These are phyloP conservation scores for Dioszegia crocea DNA, from an alignment of 768 basidiomycete species.

Conservation along the genomic window DNA sequence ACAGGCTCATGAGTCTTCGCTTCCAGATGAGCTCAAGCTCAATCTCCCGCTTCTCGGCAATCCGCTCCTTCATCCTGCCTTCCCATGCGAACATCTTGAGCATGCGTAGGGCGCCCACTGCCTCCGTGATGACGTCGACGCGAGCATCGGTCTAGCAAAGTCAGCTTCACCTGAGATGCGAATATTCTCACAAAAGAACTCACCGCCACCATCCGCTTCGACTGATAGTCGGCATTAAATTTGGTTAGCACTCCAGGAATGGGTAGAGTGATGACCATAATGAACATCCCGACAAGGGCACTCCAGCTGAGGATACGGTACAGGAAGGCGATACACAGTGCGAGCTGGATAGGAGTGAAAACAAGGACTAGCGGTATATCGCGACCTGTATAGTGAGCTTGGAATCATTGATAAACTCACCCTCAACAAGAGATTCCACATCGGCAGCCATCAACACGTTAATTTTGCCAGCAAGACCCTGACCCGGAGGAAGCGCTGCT, in stretches of 20 bases:
- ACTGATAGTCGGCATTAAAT: constrained; percentile 55
- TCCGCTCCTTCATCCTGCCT: constrained; percentile 55
- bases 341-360: constrained; percentile 53
- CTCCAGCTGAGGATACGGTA: constrained; percentile 58
- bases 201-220: constrained; percentile 56
- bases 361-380: constrained; percentile 50
- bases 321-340: constrained; percentile 52
- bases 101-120: constrained; percentile 55
- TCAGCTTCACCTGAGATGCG: not conserved
- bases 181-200: not conserved
- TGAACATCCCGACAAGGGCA: constrained; percentile 59
- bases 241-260: constrained; percentile 60
- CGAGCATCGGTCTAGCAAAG: constrained; percentile 56
- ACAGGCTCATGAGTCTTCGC: constrained; percentile 57
- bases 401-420: constrained; percentile 9
- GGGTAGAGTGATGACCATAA: constrained; percentile 58
- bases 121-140: constrained; percentile 61
- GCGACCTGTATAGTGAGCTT: constrained; percentile 26
- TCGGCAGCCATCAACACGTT: constrained; percentile 73
- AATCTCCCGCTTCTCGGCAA: constrained; percentile 60
- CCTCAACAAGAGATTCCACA: constrained; percentile 52
- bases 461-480: constrained; percentile 63
- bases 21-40: constrained; percentile 61
- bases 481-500: constrained; percentile 24
- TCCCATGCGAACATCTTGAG: constrained; percentile 65